phyloP scores from a whole-genome alignment of 2,329 filamentous ascomycete genomes.

The Ustulina deusta region DNA sequence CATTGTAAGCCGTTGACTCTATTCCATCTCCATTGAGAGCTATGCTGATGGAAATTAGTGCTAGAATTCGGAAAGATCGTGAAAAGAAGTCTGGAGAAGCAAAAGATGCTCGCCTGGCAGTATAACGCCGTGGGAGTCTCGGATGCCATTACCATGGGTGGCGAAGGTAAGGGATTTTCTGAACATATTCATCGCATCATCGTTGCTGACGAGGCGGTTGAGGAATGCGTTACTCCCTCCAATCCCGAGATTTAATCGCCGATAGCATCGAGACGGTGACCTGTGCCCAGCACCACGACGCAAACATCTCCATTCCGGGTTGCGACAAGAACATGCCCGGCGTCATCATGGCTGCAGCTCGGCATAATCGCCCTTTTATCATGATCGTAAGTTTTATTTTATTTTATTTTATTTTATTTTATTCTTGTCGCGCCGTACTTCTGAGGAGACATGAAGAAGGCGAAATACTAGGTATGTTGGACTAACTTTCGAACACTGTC shows the following conservation, averaged over 20 bases:
- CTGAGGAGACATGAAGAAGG: not conserved
- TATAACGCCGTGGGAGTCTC: constrained; percentile 92
- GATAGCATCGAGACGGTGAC: constrained; percentile 95
- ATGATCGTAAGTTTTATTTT: constrained; percentile 71
- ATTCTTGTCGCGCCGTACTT: not conserved
- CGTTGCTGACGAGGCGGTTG: constrained; percentile 5
- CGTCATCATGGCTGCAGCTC: constrained; percentile 87
- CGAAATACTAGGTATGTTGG: not conserved
- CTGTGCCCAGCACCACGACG: constrained; percentile 91
- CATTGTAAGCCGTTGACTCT: constrained; percentile 46
- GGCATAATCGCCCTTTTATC: constrained; percentile 90
- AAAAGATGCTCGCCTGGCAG: constrained; percentile 93
- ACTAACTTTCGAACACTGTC: not conserved
- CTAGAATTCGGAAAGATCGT: constrained; percentile 88
- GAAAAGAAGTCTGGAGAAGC: constrained; percentile 82
- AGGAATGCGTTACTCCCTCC: constrained; percentile 95
- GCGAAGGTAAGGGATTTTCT: constrained; percentile 70
- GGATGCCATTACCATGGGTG: constrained; percentile 95
- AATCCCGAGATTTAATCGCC: constrained; percentile 91
- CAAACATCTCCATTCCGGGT: constrained; percentile 91
- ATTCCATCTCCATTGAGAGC: not conserved
- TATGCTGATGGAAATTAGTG: constrained; percentile 62
- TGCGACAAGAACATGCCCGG: constrained; percentile 99
- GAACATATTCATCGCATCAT: not conserved
- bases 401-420: not conserved